These are phyloP conservation scores for Galeopsis tetrahit DNA, from an alignment of 257 asterid genomes.

Conservation along the genomic window DNA sequence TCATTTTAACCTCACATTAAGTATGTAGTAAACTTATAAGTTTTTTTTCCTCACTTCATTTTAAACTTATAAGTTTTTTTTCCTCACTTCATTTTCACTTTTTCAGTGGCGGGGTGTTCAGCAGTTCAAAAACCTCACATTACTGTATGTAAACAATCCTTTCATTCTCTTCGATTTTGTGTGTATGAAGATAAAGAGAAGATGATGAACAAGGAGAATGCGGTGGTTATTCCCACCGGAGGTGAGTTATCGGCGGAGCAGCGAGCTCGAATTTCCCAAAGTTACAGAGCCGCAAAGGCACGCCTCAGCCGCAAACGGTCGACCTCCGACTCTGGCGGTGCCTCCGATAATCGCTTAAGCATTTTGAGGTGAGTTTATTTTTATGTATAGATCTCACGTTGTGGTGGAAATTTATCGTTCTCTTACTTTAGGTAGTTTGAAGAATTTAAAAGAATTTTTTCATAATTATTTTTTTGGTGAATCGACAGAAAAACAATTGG, in stretches of 20 bases:
- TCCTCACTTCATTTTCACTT: too few species aligned
- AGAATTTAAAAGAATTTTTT: not conserved
- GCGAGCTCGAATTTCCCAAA: constrained; percentile 76
- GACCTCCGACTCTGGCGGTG: constrained; percentile 33
- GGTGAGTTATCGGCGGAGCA: constrained; percentile 85
- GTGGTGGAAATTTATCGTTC: constrained; percentile 7
- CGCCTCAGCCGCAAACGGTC: constrained; percentile 78
- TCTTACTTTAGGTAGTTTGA: not conserved
- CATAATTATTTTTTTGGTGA: not conserved
- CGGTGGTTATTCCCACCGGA: constrained; percentile 32
- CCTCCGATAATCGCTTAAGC: constrained; percentile 24
- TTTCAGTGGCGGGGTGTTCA: too few species aligned
- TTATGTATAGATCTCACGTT: not conserved
- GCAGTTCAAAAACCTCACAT: not conserved
- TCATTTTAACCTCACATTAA: too few species aligned
- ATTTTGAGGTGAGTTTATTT: constrained; percentile 41
- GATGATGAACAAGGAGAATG: constrained; percentile 65
- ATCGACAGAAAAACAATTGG: not conserved
- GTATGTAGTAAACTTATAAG: too few species aligned
- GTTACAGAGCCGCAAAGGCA: constrained; percentile 83
- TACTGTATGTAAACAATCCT: not conserved
- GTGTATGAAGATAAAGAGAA: constrained; percentile 37
- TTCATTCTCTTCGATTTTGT: not conserved
- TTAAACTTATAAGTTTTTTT: too few species aligned
- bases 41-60: too few species aligned